Evolutionary conservation across 495 filamentous ascomycete species (phyloP).

Genomic region (Xylaria scruposa): DNA sequence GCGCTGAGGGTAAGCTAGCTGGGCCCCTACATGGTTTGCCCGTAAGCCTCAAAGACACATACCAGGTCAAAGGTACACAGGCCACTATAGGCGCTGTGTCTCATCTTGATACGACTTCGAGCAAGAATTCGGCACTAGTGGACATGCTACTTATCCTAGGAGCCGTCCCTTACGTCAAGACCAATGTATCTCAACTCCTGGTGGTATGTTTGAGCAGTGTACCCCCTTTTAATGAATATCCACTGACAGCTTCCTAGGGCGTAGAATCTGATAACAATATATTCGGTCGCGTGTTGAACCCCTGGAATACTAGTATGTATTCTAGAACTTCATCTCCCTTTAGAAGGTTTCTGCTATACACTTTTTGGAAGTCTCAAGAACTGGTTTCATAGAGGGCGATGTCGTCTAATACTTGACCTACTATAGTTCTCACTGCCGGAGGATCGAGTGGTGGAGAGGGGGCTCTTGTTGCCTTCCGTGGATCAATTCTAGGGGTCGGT

Average conservation of each 20-base stretch:
- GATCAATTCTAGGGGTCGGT: slow-evolving; percentile 48
- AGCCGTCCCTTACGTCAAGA: slow-evolving; percentile 68
- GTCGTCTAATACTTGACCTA: background rate
- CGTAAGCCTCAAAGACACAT: slow-evolving; percentile 66
- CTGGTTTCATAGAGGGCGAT: background rate
- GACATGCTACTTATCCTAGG: slow-evolving; percentile 48
- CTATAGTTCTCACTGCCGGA: slow-evolving; percentile 57
- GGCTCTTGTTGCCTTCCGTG: slow-evolving; percentile 49
- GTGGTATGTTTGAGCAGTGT: slow-evolving; percentile 33
- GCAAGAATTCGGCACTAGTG: slow-evolving; percentile 54
- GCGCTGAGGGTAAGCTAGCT: slow-evolving; percentile 52
- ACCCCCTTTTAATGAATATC: no score
- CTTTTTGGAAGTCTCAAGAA: background rate
- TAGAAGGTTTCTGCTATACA: background rate
- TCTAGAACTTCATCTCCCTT: background rate
- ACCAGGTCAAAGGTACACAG: slow-evolving; percentile 61
- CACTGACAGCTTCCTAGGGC: background rate
- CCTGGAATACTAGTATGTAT: slow-evolving; percentile 50
- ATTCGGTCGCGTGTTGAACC: slow-evolving; percentile 68
- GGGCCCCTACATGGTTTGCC: slow-evolving; percentile 71
- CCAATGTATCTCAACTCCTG: slow-evolving; percentile 65
- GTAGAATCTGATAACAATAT: slow-evolving; percentile 63
- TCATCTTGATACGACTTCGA: slow-evolving; percentile 55
- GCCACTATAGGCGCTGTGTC: slow-evolving; percentile 61
- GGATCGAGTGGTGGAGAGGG: slow-evolving; percentile 65